Percentiles rank a stretch among this genome's conserved stretches.
Conservation (phyloP, 164 flowering plant species). For the Liriodendron chinense region DNA sequence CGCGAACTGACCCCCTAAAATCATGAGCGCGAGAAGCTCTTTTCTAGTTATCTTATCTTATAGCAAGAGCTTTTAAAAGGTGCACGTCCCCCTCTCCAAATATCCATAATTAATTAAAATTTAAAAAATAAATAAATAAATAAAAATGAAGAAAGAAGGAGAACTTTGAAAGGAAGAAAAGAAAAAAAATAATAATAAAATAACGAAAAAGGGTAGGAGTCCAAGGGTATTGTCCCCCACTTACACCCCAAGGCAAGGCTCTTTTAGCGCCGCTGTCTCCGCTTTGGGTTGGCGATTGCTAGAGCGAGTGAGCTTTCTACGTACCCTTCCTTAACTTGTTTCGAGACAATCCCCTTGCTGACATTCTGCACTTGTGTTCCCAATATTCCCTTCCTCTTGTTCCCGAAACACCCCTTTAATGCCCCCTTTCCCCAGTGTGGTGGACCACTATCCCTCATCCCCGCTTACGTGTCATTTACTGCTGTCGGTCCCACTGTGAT, state of each 20-base stretch:
- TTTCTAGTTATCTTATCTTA: neutral
- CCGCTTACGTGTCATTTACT: neutral
- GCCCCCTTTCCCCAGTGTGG: neutral
- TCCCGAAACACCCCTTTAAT: neutral
- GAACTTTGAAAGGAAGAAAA: constrained; percentile 8
- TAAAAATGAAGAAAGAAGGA: neutral
- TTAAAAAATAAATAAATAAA: neutral
- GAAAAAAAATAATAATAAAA: neutral
- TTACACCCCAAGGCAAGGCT: constrained; percentile 58
- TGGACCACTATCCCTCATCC: neutral
- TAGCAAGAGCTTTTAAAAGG: neutral
- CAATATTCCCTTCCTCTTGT: constrained; percentile 27
- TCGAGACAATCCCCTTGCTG: constrained; percentile 55
- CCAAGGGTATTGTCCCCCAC: constrained; percentile 60
- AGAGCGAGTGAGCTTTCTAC: constrained; percentile 12
- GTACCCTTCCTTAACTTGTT: constrained; percentile 44
- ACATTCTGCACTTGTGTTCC: constrained; percentile 72
- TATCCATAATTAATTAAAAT: neutral
- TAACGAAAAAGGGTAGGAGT: constrained; percentile 13
- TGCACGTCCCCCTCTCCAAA: neutral
- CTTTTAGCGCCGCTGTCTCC: constrained; percentile 85
- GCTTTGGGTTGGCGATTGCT: constrained; percentile 34
- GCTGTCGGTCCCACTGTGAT: neutral
- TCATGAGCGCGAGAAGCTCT: constrained; percentile 28
- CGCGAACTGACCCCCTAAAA: constrained; percentile 55